Base-by-base conservation (phyloP, 345 rosid species). In the Dovyalis caffra region DNA sequence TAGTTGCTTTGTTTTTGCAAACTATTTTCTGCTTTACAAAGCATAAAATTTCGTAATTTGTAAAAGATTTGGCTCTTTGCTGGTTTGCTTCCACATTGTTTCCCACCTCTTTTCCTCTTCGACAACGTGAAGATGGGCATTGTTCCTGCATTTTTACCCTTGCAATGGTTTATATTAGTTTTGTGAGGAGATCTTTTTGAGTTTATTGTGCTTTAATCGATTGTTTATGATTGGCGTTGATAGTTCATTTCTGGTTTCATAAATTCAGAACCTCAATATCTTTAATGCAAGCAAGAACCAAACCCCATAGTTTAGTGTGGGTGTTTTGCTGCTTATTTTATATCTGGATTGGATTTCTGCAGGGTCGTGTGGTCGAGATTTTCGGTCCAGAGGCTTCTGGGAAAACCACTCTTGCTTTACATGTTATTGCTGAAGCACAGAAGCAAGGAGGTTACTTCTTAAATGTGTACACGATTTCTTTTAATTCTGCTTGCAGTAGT, bases 341-440 rank as follows among this genome's bases (percentile, higher is more conserved):
- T 72, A 69, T 66, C 2, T 74, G 57, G 64, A 10, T 65, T 80
- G 74, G 61, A 47, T 40, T 56, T 68, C 21, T 63, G 70, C 75
- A 95, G 99, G 99, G 99, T 2, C 99, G 99, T 74, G 98, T 95
- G 38, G 91, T 91, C 80, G 99, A 93, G 88, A 88, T 96, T 69
- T 96, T 83, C 85, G 99, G 99, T 67, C 99, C 99, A 9, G 99
- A 93, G 89, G 99, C 99, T 64, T 96, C 98, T 76, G 99, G 99
- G 33, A 96, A 96, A 82, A 96, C 99, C 57, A 96, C 99, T 64
- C 94, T 96, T 74, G 97, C 94, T 33, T 87, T 93, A 33, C 99
- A 93, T 81, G 97, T 89, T 72, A 93, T 96, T 82, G 99, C 97
- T 63, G 99, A 96, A 88, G 89, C 98, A 65, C 99, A 96, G 70